Base-by-base conservation (phyloP, 2,329 filamentous ascomycete species). In the Drechslerella dactyloides region DNA sequence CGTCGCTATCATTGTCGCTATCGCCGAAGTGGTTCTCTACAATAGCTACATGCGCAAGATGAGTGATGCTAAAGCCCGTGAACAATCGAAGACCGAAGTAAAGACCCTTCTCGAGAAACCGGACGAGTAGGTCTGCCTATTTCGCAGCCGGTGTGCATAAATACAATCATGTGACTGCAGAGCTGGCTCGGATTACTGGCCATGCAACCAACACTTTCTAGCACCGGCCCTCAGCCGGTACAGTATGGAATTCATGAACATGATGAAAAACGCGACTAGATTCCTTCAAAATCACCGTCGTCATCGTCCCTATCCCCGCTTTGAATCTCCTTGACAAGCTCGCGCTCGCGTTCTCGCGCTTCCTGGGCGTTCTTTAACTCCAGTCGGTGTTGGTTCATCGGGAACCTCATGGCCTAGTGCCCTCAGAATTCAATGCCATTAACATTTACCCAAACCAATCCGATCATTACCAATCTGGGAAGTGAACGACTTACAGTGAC, bases 301-400 rank as follows among this genome's bases (percentile, higher is more conserved):
- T 97, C 94, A 77, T 97, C 94, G 77, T 97, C 94, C 80, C 96
- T 85, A 78, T 99, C 94, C 19, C 93, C 94, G 76, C 97, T 94
- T 81, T 96, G 91, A 78, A 99, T 97, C 84, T 99, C 94, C 85
- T 97, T 97, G 74, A 93, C 94, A 84, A 99, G 87, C 82, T 99
- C 94, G 17, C 94, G 86, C 83, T 99, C 94, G 19, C 94, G 86
- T 80, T 99, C 94, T 56, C 94, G 86, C n/a, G 94, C 94, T 81
- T 99, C 96, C 81, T 97, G 93, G 0, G 94, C 94, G 77, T 96
- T 97, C 86, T 97, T 97, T 63, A 99, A 85, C 81, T 99, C 94
- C 63, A 97, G 84, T 17, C 94, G 87, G 81, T 99, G 94, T 81
- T 97, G 94, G 83, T 99, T 97, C 93, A 97, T 97, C 1, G 94